phyloP scores from a whole-genome alignment of 345 rosid genomes.

The Punica granatum region DNA sequence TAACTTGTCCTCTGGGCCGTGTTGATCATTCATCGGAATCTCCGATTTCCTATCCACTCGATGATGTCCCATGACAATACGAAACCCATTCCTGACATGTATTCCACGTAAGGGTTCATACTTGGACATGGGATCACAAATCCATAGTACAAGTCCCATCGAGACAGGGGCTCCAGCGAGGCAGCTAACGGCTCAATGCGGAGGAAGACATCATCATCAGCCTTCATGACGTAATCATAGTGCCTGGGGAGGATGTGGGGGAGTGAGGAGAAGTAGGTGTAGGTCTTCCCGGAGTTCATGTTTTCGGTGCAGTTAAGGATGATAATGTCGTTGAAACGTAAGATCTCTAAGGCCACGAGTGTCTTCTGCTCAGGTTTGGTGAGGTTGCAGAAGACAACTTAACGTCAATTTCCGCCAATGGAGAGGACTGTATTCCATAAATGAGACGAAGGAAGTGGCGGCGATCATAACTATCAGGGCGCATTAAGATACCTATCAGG shows the following conservation, averaged over 20 bases:
- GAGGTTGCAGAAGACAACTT: constrained; percentile 36
- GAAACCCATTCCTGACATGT: constrained; percentile 42
- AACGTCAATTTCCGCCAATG: constrained; percentile 17
- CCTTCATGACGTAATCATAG: constrained; percentile 37
- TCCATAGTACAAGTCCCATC: constrained; percentile 31
- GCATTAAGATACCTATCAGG: constrained; percentile 31
- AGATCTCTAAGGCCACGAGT: constrained; percentile 20
- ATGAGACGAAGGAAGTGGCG: constrained; percentile 36
- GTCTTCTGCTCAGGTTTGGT: constrained; percentile 20
- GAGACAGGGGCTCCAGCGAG: constrained; percentile 20
- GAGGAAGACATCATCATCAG: constrained; percentile 28
- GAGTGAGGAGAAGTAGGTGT: constrained; percentile 33
- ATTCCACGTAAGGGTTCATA: constrained; percentile 28
- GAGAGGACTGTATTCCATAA: constrained; percentile 24
- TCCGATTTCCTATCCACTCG: constrained; percentile 27
- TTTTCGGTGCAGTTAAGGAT: constrained; percentile 39
- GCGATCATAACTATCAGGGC: constrained; percentile 17
- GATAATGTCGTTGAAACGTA: constrained; percentile 28
- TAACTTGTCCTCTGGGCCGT: constrained; percentile 39
- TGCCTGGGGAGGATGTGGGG: constrained; percentile 13
- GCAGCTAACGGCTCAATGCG: constrained; percentile 15
- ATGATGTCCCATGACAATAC: constrained; percentile 36
- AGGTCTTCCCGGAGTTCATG: constrained; percentile 39
- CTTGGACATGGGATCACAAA: constrained; percentile 32
- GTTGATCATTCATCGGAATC: constrained; percentile 18